Evolutionary conservation across 306 rosid genomes (phyloP).

Genomic region (Dryas alaskensis): DNA sequence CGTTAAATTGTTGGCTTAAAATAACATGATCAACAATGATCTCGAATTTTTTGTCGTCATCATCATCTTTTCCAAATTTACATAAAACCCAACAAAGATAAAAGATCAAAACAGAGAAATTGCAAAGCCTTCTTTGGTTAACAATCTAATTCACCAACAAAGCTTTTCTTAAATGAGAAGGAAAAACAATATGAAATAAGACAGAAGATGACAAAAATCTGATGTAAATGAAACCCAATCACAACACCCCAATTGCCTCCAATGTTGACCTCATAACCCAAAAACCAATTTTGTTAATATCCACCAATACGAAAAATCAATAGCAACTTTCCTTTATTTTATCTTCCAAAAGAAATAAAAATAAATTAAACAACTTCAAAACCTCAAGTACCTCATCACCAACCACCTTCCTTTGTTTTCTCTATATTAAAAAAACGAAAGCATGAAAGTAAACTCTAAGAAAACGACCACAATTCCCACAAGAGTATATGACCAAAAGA

Average conservation of each 20-base stretch:
- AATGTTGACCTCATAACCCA: conserved; percentile 32
- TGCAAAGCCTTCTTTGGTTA: background rate
- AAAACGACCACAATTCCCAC: conserved; percentile 49
- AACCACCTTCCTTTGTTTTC: conserved; percentile 5
- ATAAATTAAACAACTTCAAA: conserved; percentile 16
- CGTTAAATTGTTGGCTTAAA: background rate
- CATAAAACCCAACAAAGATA: conserved; percentile 3
- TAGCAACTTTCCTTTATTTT: background rate
- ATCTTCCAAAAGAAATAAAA: background rate
- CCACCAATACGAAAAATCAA: conserved; percentile 11
- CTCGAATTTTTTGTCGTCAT: background rate
- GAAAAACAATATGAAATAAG: background rate
- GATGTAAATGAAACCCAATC: conserved; percentile 6
- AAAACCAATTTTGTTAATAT: conserved; percentile 15
- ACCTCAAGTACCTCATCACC: conserved; percentile 26
- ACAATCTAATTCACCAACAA: background rate
- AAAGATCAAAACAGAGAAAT: background rate
- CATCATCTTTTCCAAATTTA: conserved; percentile 13
- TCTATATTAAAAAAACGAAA: conserved; percentile 4
- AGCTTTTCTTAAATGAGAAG: conserved; percentile 10
- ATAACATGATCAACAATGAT: background rate
- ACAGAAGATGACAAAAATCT: background rate
- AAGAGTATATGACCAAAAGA: conserved; percentile 26
- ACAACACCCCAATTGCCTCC: conserved; percentile 29
- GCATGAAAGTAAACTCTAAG: conserved; percentile 38